Evolutionary conservation across 2,329 filamentous ascomycete species (phyloP).

Genomic region (Onygenales sp.): DNA sequence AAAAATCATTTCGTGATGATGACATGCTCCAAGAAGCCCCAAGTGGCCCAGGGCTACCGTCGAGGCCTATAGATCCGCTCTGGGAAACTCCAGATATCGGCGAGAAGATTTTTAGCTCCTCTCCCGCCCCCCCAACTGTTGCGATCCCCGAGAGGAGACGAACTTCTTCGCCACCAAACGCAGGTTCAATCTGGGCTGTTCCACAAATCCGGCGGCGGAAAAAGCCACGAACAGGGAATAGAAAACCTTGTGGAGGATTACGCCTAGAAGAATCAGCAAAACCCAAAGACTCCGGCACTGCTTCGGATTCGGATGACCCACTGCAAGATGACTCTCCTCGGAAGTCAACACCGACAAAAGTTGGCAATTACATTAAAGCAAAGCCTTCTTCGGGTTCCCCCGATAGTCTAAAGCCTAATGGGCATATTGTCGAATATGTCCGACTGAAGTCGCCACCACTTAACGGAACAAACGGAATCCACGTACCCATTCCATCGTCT

Average conservation of each 20-base stretch:
- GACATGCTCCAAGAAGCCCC: conserved; percentile 3
- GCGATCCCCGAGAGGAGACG: conserved; percentile 8
- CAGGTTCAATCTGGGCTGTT: conserved; percentile 30
- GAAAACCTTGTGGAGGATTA: background rate
- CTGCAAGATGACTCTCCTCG: conserved; percentile 25
- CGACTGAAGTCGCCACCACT: too few relatives aligned
- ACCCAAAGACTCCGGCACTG: conserved; percentile 10
- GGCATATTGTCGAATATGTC: too few relatives aligned
- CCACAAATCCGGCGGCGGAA: conserved; percentile 16
- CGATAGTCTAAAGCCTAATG: background rate
- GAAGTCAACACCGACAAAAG: conserved; percentile 13
- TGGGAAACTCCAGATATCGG: conserved; percentile 25
- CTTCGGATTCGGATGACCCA: conserved; percentile 33
- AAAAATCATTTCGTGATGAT: background rate
- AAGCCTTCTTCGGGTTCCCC: background rate
- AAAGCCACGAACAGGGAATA: conserved; percentile 11
- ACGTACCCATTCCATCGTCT: too few relatives aligned
- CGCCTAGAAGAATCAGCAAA: conserved; percentile 11
- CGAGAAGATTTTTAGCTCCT: background rate
- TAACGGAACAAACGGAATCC: too few relatives aligned
- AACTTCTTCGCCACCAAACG: conserved; percentile 24
- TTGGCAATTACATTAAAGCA: background rate
- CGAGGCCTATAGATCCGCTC: conserved; percentile 12
- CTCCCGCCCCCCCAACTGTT: background rate
- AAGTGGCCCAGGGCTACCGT: background rate